Percentiles rank a stretch among this genome's conserved stretches.
Conservation (phyloP, 1,139 yeast genomes). For the Hyphopichia wangnamkhiaoensis region DNA sequence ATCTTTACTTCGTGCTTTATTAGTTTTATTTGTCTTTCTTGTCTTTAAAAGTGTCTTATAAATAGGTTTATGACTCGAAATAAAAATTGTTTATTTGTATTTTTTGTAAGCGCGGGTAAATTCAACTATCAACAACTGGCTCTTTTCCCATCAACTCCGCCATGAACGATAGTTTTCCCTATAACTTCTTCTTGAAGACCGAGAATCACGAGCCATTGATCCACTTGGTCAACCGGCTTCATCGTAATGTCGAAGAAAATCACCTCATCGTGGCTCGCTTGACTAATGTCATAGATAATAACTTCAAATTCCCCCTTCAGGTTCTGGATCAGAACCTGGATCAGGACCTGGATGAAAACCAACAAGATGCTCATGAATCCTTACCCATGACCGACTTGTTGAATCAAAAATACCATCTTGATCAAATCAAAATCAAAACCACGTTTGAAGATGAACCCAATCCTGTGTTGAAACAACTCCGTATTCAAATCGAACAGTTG, state of each 20-base stretch:
- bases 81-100: no score
- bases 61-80: no score
- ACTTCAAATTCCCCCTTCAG: slow-evolving; percentile 21
- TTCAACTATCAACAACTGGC: no score
- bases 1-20: not conserved
- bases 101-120: no score
- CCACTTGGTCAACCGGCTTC: slow-evolving; percentile 22
- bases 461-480: slow-evolving; percentile 18
- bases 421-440: slow-evolving; percentile 8
- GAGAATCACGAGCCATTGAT: slow-evolving; percentile 38
- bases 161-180: slow-evolving; percentile 5
- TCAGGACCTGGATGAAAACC: slow-evolving; percentile 8
- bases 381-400: slow-evolving; percentile 15
- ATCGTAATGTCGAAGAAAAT: slow-evolving; percentile 25
- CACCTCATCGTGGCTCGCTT: slow-evolving; percentile 24
- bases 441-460: slow-evolving; percentile 10
- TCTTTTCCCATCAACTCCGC: no score
- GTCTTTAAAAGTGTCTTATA: no score
- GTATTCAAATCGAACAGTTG: slow-evolving; percentile 29
- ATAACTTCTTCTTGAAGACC: slow-evolving; percentile 34
- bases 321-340: no score
- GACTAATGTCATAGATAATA: slow-evolving; percentile 24
- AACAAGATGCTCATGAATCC: slow-evolving; percentile 3
- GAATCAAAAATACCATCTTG: slow-evolving; percentile 16
- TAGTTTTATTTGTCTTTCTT: no score